phyloP scores from a whole-genome alignment of 75 land plant genomes.

The Pinus tabuliformis region DNA sequence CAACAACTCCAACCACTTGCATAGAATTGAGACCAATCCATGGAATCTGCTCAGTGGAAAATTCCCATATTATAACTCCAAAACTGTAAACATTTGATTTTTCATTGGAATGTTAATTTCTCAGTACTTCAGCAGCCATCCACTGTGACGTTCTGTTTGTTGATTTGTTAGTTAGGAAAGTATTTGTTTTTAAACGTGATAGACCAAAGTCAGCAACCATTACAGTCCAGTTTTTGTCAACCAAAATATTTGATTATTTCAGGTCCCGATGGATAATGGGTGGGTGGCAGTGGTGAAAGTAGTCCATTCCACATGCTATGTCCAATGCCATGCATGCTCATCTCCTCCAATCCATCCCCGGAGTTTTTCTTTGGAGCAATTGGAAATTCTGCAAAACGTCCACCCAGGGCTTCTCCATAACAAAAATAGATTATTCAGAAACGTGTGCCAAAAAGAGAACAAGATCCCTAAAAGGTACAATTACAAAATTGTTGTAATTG shows the following conservation, averaged over 20 bases:
- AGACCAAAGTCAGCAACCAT: conserved; percentile 86
- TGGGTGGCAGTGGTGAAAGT: too few species aligned
- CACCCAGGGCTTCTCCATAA: too few species aligned
- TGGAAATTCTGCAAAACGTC: conserved; percentile 26
- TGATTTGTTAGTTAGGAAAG: too few species aligned
- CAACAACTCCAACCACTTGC: conserved; percentile 43
- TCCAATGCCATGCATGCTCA: conserved; percentile 80
- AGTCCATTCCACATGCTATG: conserved; percentile 20
- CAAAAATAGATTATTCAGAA: too few species aligned
- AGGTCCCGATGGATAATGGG: too few species aligned
- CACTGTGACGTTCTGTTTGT: conserved; percentile 34
- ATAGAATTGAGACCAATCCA: conserved; percentile 84
- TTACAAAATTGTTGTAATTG: too few species aligned
- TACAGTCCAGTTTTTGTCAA: conserved; percentile 82
- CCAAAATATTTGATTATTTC: too few species aligned
- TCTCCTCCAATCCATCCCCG: conserved; percentile 72
- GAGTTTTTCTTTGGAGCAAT: conserved; percentile 61
- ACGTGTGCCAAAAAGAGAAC: too few species aligned
- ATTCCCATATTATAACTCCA: conserved; percentile 88
- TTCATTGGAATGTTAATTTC: conserved; percentile 69
- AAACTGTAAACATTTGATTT: conserved; percentile 85
- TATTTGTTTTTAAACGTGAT: conserved; percentile 44
- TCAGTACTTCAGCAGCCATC: conserved; percentile 78
- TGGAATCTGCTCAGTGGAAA: conserved; percentile 79
- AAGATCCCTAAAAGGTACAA: too few species aligned